Base-by-base conservation (phyloP, 2,329 filamentous ascomycete species). In the Fusarium sp. region DNA sequence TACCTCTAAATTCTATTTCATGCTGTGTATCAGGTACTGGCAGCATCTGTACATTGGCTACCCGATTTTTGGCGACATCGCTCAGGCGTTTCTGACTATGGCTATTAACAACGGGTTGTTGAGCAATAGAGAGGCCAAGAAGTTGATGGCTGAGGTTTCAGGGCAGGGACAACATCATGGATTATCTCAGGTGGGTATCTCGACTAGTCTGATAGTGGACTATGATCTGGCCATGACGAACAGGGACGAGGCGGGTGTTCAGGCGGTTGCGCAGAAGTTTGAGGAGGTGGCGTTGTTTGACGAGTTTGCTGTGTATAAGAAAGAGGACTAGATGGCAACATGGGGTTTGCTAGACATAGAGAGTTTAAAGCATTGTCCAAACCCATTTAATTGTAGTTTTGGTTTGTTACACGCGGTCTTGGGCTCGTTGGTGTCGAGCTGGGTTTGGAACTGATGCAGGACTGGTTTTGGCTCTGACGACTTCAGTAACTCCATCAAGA, bases 341-440 rank as follows among this genome's bases (percentile, higher is more conserved):
- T 24, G 3, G 34, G 33, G 7, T 6, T 36, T 36, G 34, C 8
- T 36, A 36, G 6, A 89, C 89, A 31, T 31, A 31, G 28, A 31
- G 10, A 2, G 13, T 31, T 31, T 13, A 3, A 31, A 31, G 13
- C 28, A 31, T 13, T 10, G 10, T 31, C 13, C 10, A 11, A 31
- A 5, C 10, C 10, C 13, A 11, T 31, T 13, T 3, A 31, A 11
- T 31, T 13, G 10, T 31, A 5, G 28, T 31, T 31, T 31, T 31
- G 9, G 10, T 13, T 11, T 31, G 28, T 5, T 6, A 31, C 4
- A 13, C 10, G 10, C 10, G 2, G 28, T 31, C 5, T 13, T 10
- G 13, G 10, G 28, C 13, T 31, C 10, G 28, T 31, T 4, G 10
- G 13, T 31, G 28, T 10, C 28, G 28, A 11, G 5, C 28, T 31